Conservation (phyloP, 495 filamentous ascomycete species). For the Penicillium salamii region DNA sequence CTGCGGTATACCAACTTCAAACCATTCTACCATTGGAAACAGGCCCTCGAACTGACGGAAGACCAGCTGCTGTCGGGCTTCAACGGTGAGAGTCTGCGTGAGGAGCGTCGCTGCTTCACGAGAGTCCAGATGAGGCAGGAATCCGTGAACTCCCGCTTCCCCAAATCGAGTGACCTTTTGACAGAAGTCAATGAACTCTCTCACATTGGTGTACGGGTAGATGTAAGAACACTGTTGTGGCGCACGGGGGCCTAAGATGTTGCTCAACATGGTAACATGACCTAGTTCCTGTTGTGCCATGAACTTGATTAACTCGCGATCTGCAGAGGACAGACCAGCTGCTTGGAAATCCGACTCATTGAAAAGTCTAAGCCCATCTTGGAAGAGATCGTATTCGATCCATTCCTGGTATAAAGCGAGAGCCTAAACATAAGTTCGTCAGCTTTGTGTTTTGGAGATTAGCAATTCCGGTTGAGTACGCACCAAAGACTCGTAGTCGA, state of each 20-base stretch:
- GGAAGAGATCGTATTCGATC: slow-evolving; percentile 87
- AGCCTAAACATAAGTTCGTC: slow-evolving; percentile 19
- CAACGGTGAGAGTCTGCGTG: slow-evolving; percentile 74
- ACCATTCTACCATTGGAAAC: slow-evolving; percentile 84
- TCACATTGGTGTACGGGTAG: slow-evolving; percentile 75
- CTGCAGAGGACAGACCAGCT: slow-evolving; percentile 64
- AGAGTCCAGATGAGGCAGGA: slow-evolving; percentile 76
- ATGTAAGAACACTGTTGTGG: slow-evolving; percentile 77
- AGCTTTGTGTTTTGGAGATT: slow-evolving; percentile 10
- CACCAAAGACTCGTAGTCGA: slow-evolving; percentile 69
- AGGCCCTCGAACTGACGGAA: slow-evolving; percentile 86
- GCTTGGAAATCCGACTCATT: slow-evolving; percentile 65
- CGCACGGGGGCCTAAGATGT: slow-evolving; percentile 69
- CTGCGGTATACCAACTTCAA: slow-evolving; percentile 76
- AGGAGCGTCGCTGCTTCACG: slow-evolving; percentile 72
- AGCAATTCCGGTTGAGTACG: slow-evolving; percentile 16
- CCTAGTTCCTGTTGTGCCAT: slow-evolving; percentile 87
- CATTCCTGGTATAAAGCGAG: slow-evolving; percentile 79
- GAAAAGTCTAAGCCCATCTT: slow-evolving; percentile 71
- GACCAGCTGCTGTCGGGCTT: slow-evolving; percentile 83
- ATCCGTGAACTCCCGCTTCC: slow-evolving; percentile 82
- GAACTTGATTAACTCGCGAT: slow-evolving; percentile 70
- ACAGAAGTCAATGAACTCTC: slow-evolving; percentile 80
- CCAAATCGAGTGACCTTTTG: slow-evolving; percentile 83
- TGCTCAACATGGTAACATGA: slow-evolving; percentile 74